phyloP scores from a whole-genome alignment of 2,329 filamentous ascomycete genomes.

The Botrytis fragariae region DNA sequence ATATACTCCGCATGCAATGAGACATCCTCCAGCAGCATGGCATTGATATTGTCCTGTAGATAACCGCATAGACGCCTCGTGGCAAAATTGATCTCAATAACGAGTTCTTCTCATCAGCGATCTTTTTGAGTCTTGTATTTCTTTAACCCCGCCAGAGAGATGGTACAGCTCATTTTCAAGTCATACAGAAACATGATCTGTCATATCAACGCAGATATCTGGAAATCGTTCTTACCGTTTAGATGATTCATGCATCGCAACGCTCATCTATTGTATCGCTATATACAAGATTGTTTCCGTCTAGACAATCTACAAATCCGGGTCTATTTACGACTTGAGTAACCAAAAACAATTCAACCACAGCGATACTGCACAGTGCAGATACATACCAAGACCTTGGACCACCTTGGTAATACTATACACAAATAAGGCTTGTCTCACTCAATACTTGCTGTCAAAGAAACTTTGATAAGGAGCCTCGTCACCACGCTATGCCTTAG shows the following conservation, averaged over 20 bases:
- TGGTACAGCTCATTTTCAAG: slow-evolving; percentile 16
- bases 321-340: background rate
- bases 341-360: slow-evolving; percentile 11
- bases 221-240: slow-evolving; percentile 11
- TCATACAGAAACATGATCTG: slow-evolving; percentile 18
- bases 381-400: background rate
- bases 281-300: background rate
- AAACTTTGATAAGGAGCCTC: slow-evolving; percentile 26
- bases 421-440: slow-evolving; percentile 19
- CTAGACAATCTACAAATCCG: slow-evolving; percentile 10
- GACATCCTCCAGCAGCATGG: slow-evolving; percentile 18
- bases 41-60: slow-evolving; percentile 24
- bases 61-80: slow-evolving; percentile 30
- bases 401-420: slow-evolving; percentile 6
- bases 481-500: background rate
- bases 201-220: slow-evolving; percentile 12
- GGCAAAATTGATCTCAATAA: slow-evolving; percentile 23
- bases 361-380: slow-evolving; percentile 3
- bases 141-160: slow-evolving; percentile 11
- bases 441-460: slow-evolving; percentile 10
- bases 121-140: slow-evolving; percentile 7
- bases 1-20: slow-evolving; percentile 17
- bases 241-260: slow-evolving; percentile 19
- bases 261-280: background rate
- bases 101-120: background rate